Conservation (phyloP, 495 filamentous ascomycete species). For the Trichoderma asperelloides region DNA sequence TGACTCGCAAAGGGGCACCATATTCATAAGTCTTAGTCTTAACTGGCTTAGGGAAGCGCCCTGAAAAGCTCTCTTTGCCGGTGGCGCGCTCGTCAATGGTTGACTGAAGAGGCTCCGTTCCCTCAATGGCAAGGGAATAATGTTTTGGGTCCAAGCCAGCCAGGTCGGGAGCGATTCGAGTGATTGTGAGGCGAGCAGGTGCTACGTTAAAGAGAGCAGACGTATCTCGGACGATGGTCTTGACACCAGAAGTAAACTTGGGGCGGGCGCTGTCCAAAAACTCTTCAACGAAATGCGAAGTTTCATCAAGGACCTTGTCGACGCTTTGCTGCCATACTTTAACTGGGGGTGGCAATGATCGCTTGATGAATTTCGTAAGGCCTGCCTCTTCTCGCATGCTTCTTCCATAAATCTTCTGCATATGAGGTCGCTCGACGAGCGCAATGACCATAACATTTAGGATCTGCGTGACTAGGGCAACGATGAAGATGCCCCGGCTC, state of each 20-base stretch:
- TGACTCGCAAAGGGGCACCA: constrained; percentile 80
- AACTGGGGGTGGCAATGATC: constrained; percentile 74
- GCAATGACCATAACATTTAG: constrained; percentile 82
- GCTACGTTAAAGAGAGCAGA: constrained; percentile 81
- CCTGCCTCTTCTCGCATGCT: constrained; percentile 80
- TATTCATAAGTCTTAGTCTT: constrained; percentile 78
- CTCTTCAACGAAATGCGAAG: constrained; percentile 81
- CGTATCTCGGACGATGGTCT: constrained; percentile 79
- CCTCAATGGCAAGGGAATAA: constrained; percentile 69
- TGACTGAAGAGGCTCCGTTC: constrained; percentile 44
- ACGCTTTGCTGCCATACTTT: constrained; percentile 68
- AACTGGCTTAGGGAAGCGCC: constrained; percentile 39
- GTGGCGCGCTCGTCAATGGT: constrained; percentile 41
- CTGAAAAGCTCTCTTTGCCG: constrained; percentile 37
- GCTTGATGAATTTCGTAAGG: constrained; percentile 79
- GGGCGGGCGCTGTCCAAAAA: constrained; percentile 81
- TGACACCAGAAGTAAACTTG: constrained; percentile 78
- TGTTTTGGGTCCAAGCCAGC: constrained; percentile 76
- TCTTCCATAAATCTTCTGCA: constrained; percentile 93
- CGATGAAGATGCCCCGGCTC: constrained; percentile 70
- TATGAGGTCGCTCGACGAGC: constrained; percentile 90
- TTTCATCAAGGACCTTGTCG: constrained; percentile 77
- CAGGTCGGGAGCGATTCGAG: constrained; percentile 68
- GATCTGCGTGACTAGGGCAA: constrained; percentile 79
- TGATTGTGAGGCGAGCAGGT: constrained; percentile 80